These are phyloP conservation scores for Nakazawaea anatomiae DNA, from an alignment of 805 yeast genomes.

Conservation along the genomic window DNA sequence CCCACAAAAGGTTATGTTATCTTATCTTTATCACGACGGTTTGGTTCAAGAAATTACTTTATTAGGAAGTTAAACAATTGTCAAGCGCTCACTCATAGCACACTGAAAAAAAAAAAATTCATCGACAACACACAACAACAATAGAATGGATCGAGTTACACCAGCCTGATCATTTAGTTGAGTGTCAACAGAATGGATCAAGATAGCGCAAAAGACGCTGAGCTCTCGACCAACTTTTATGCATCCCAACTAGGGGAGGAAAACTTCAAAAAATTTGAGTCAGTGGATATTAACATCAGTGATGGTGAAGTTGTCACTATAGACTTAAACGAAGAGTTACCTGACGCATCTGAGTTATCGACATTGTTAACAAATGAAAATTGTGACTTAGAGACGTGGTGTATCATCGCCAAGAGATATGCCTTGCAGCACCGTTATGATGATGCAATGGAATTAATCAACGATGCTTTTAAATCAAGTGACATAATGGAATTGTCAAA, in stretches of 20 bases:
- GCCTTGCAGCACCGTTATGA: constrained; percentile 50
- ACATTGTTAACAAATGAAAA: constrained; percentile 75
- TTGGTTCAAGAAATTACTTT: not conserved
- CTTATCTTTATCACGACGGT: too few relatives aligned
- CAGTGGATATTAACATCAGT: constrained; percentile 64
- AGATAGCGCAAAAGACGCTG: not conserved
- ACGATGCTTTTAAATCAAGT: constrained; percentile 46
- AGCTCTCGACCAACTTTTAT: constrained; percentile 4
- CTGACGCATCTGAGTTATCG: constrained; percentile 80
- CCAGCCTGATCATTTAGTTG: not conserved
- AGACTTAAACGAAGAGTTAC: constrained; percentile 76
- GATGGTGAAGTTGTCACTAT: constrained; percentile 87
- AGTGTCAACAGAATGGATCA: not conserved
- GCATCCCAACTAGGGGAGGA: constrained; percentile 2
- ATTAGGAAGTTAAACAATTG: not conserved
- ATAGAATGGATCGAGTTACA: not conserved
- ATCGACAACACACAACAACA: not conserved
- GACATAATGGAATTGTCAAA: constrained; percentile 25
- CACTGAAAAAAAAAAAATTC: not conserved
- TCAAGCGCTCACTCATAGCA: not conserved
- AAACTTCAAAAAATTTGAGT: constrained; percentile 23
- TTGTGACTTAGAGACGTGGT: constrained; percentile 75
- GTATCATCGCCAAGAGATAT: constrained; percentile 77
- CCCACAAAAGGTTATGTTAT: too few relatives aligned
- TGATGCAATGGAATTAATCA: constrained; percentile 61